Percentiles rank a stretch among this genome's conserved stretches.
These are phyloP conservation scores for Solanum chacoense DNA, from an alignment of 305 asterid genomes.

Conservation along the genomic window DNA sequence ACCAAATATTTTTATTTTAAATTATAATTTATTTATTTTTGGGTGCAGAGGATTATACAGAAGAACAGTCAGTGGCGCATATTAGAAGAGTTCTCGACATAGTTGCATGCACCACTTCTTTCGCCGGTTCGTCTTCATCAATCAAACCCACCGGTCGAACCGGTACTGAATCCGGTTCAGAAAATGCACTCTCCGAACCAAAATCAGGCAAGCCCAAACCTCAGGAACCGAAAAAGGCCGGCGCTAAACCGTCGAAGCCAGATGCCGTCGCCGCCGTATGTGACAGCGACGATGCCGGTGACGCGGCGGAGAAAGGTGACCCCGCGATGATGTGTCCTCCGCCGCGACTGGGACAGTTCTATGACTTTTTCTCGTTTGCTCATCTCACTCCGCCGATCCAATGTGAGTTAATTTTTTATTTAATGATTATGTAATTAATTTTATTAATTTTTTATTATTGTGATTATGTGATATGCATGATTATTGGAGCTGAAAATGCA, in stretches of 20 bases:
- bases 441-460: not conserved
- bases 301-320: conserved; percentile 38
- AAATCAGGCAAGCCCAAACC: conserved; percentile 22
- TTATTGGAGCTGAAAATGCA: too few relatives aligned
- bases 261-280: conserved; percentile 16
- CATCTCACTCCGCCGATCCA: conserved; percentile 83
- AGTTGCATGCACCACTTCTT: conserved; percentile 93
- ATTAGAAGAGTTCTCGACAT: conserved; percentile 91
- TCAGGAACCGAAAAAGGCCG: conserved; percentile 26
- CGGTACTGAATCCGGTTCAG: conserved; percentile 25
- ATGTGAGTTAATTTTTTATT: conserved; percentile 30
- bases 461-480: not conserved
- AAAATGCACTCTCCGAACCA: conserved; percentile 14
- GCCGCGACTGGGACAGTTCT: conserved; percentile 71
- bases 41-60: conserved; percentile 63
- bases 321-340: conserved; percentile 67
- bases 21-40: not conserved
- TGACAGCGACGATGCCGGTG: conserved; percentile 12
- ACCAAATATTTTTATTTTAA: not conserved
- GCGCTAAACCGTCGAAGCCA: conserved; percentile 26
- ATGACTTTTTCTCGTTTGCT: conserved; percentile 74
- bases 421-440: not conserved
- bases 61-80: conserved; percentile 58
- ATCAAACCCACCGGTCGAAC: conserved; percentile 33
- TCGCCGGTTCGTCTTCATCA: conserved; percentile 47